Evolutionary conservation across 2,329 filamentous ascomycete species (phyloP).

Genomic region (Xylaria polymorpha): DNA sequence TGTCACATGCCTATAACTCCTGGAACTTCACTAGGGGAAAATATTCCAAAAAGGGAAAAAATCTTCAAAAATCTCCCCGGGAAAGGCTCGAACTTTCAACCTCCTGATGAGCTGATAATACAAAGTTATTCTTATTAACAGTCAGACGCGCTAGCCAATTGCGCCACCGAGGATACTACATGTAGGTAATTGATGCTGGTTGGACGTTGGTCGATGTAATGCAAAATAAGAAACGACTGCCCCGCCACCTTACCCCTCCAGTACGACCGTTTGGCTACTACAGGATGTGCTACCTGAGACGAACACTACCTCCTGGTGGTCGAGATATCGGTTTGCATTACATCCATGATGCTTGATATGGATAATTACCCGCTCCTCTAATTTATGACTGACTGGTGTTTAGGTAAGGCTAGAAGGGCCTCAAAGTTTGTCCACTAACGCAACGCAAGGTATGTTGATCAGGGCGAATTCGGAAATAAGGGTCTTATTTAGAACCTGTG

Average conservation of each 20-base stretch:
- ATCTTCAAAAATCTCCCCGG: too few species aligned
- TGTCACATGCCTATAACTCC: slow-evolving; percentile 27
- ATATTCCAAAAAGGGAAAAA: too few species aligned
- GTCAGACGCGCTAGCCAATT: slow-evolving; percentile 70
- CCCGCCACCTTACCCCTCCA: too few species aligned
- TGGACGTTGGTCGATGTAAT: too few species aligned
- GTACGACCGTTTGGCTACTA: too few species aligned
- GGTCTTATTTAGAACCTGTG: slow-evolving; percentile 4
- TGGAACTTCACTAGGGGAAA: too few species aligned
- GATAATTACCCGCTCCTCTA: background rate
- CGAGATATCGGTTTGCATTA: background rate
- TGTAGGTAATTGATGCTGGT: too few species aligned
- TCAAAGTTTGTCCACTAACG: background rate
- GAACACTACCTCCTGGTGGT: background rate
- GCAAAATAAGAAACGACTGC: too few species aligned
- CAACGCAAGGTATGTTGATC: slow-evolving; percentile 13
- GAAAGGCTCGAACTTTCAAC: too few species aligned
- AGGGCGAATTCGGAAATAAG: slow-evolving; percentile 4
- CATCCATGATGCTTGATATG: background rate
- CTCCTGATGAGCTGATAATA: too few species aligned
- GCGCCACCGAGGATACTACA: slow-evolving; percentile 58
- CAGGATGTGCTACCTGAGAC: background rate
- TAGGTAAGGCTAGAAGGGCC: background rate
- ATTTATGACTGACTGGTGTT: background rate
- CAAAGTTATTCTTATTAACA: slow-evolving; percentile 63